These are phyloP conservation scores for Leptoxyphium fumago DNA, from an alignment of 2,329 filamentous ascomycete species.

Conservation along the genomic window DNA sequence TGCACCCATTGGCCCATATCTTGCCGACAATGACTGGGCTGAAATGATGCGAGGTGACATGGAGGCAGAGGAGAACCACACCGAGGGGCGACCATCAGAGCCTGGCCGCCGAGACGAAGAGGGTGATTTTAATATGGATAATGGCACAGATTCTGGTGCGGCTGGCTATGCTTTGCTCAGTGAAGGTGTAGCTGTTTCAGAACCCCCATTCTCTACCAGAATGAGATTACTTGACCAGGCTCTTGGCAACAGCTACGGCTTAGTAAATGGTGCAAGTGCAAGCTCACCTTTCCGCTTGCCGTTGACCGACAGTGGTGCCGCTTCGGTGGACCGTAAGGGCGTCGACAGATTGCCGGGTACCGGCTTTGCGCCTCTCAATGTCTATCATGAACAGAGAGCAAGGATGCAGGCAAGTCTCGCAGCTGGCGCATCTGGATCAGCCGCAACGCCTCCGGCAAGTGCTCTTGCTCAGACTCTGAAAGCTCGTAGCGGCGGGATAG, in stretches of 20 bases:
- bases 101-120: conserved; percentile 1
- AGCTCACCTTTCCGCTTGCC: conserved; percentile 21
- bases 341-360: conserved; percentile 19
- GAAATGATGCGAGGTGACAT: conserved; percentile 27
- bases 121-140: conserved; percentile 10
- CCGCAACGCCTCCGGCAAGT: conserved; percentile 12
- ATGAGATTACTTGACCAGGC: conserved; percentile 21
- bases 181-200: background rate
- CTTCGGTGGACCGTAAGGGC: conserved; percentile 15
- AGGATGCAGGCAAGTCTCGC: conserved; percentile 6
- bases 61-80: conserved; percentile 4
- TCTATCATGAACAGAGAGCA: conserved; percentile 8
- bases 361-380: conserved; percentile 18
- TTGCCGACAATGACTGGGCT: conserved; percentile 34
- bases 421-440: conserved; percentile 4
- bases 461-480: conserved; percentile 4
- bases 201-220: conserved; percentile 10
- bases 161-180: background rate
- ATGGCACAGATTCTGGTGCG: conserved; percentile 2
- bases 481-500: conserved; percentile 7
- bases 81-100: background rate
- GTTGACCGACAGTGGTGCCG: conserved; percentile 20
- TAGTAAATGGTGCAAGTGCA: conserved; percentile 6
- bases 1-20: conserved; percentile 25
- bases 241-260: conserved; percentile 6